Percentiles rank a stretch among this genome's conserved stretches.
These are phyloP conservation scores for Talaromyces liani DNA, from an alignment of 495 filamentous ascomycete species.

Conservation along the genomic window DNA sequence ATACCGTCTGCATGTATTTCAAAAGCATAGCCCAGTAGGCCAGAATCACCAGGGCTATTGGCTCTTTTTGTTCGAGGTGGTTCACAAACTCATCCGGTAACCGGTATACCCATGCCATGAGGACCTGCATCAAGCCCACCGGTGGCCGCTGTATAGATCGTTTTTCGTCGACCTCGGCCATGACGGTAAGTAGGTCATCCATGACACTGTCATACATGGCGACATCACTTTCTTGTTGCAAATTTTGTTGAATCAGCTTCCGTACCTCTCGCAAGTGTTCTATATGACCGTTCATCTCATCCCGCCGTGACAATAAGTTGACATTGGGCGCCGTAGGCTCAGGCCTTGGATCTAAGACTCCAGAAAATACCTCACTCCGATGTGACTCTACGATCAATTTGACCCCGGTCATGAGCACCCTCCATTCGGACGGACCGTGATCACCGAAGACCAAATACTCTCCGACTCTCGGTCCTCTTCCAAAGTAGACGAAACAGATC, in stretches of 20 bases:
- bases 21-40: constrained; percentile 35
- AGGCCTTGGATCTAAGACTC: constrained; percentile 16
- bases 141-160: constrained; percentile 11
- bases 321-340: constrained; percentile 7
- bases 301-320: constrained; percentile 6
- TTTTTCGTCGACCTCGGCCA: constrained; percentile 17
- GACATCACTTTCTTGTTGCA: background rate
- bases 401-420: constrained; percentile 36
- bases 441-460: constrained; percentile 39
- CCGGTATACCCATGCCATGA: constrained; percentile 33
- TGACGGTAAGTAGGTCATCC: constrained; percentile 13
- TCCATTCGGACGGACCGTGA: constrained; percentile 33
- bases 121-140: constrained; percentile 16
- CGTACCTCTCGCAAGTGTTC: constrained; percentile 12
- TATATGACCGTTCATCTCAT: constrained; percentile 16
- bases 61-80: constrained; percentile 24
- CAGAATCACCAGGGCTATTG: constrained; percentile 21
- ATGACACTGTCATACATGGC: constrained; percentile 12
- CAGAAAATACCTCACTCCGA: constrained; percentile 21
- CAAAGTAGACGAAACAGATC: constrained; percentile 41
- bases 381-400: constrained; percentile 22
- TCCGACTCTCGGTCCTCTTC: constrained; percentile 27
- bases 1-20: constrained; percentile 24
- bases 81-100: constrained; percentile 23
- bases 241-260: constrained; percentile 11